Conservation (phyloP, 1,139 yeast genomes). For the Lodderomyces pseudojiufengensis region DNA sequence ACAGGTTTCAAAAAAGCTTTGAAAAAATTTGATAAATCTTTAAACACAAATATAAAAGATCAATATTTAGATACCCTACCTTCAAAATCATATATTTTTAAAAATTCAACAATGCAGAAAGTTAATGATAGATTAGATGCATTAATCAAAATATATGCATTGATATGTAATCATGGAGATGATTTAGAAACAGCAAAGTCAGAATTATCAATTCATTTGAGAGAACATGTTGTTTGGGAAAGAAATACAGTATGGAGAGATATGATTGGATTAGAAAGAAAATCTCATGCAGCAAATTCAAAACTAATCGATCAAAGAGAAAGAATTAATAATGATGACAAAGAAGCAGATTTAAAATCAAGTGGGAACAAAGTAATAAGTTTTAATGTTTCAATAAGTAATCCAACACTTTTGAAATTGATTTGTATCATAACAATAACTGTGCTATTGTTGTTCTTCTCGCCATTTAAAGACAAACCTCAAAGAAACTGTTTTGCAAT, state of each 20-base stretch:
- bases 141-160: conserved; percentile 35
- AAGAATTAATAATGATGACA: conserved; percentile 16
- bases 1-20: conserved; percentile 67
- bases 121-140: conserved; percentile 43
- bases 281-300: conserved; percentile 40
- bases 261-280: conserved; percentile 84
- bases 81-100: conserved; percentile 31
- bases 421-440: conserved; percentile 44
- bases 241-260: conserved; percentile 73
- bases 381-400: conserved; percentile 37
- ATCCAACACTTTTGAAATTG: conserved; percentile 47
- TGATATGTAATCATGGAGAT: conserved; percentile 39
- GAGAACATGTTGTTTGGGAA: conserved; percentile 76
- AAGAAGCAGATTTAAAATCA: conserved; percentile 13
- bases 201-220: conserved; percentile 56
- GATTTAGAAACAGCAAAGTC: conserved; percentile 41
- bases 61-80: conserved; percentile 34
- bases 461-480: conserved; percentile 56
- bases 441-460: conserved; percentile 45
- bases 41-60: conserved; percentile 41
- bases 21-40: conserved; percentile 66
- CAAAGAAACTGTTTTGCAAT: conserved; percentile 68
- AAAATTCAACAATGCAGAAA: conserved; percentile 35
- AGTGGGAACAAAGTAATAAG: conserved; percentile 14
- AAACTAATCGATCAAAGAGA: conserved; percentile 13